Evolutionary conservation across 208 protist genomes (phyloP).

Genomic region (Porcisia deanei): DNA sequence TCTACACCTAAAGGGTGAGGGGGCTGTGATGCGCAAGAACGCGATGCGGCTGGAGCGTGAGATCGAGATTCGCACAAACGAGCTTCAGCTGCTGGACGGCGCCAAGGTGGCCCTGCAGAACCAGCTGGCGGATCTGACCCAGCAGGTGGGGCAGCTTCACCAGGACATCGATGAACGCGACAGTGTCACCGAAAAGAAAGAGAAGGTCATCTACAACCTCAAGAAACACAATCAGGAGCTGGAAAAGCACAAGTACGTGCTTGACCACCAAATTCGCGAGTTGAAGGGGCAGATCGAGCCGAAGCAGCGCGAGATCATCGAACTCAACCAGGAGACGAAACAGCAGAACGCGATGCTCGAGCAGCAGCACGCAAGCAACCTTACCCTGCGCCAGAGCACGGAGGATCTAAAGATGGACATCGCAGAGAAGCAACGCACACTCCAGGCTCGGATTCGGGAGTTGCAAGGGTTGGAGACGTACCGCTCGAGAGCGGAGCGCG

Average conservation of each 20-base stretch:
- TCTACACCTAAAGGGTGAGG: conserved; percentile 94
- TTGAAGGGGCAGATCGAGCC: conserved; percentile 98
- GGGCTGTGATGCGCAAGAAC: conserved; percentile 95
- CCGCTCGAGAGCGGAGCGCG: conserved; percentile 76
- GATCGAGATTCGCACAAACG: conserved; percentile 82
- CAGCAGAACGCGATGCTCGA: conserved; percentile 93
- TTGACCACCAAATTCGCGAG: conserved; percentile 98
- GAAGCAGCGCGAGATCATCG: conserved; percentile 92
- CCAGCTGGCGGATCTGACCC: conserved; percentile 86
- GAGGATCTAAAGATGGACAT: conserved; percentile 92
- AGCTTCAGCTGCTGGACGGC: conserved; percentile 73
- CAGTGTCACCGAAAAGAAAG: conserved; percentile 94
- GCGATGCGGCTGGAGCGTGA: conserved; percentile 89
- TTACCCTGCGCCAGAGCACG: conserved; percentile 86
- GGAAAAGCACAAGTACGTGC: conserved; percentile 98
- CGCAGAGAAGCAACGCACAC: conserved; percentile 81
- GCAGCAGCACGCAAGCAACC: conserved; percentile 89
- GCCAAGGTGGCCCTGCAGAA: conserved; percentile 70
- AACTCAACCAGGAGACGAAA: conserved; percentile 91
- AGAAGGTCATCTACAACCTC: conserved; percentile 96
- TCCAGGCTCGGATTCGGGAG: conserved; percentile 69
- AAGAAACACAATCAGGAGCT: conserved; percentile 98
- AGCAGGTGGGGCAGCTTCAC: conserved; percentile 86
- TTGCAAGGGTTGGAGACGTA: conserved; percentile 92
- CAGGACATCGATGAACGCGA: conserved; percentile 95